Percentiles rank a stretch among this genome's conserved stretches.
These are phyloP conservation scores for Citrus unshiu DNA, from an alignment of 345 rosid species.

Conservation along the genomic window DNA sequence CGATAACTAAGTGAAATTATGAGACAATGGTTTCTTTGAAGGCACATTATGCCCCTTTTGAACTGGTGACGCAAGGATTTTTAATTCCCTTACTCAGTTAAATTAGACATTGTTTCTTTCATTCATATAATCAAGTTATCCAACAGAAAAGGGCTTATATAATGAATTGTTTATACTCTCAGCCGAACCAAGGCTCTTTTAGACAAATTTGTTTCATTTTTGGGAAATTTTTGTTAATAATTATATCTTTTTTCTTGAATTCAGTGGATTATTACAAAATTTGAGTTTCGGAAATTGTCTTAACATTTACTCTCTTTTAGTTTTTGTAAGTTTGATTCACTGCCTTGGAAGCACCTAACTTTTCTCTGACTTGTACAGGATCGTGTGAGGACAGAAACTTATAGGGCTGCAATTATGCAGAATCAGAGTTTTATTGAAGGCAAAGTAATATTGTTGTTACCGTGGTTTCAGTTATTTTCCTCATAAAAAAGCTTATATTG, in stretches of 20 bases:
- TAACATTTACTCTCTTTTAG: background rate
- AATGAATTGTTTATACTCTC: background rate
- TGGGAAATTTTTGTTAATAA: background rate
- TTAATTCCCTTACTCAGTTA: no score
- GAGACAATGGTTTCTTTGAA: no score
- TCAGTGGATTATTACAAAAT: background rate
- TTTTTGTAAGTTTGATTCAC: background rate
- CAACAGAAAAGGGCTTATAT: background rate
- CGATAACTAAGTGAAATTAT: background rate
- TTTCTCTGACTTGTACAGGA: slow-evolving; percentile 48
- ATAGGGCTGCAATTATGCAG: slow-evolving; percentile 79
- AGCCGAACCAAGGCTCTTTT: background rate
- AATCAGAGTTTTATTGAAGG: slow-evolving; percentile 78
- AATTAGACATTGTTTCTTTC: background rate
- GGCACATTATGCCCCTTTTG: background rate
- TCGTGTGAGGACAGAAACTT: slow-evolving; percentile 76
- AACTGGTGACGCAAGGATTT: no score
- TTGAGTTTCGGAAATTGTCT: background rate
- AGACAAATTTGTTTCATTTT: background rate
- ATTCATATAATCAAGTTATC: background rate
- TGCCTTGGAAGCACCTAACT: slow-evolving; percentile 12
- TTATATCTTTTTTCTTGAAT: background rate
- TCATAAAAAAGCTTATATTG: slow-evolving; percentile 1
- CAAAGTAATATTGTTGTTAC: slow-evolving; percentile 57
- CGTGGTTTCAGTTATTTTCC: slow-evolving; percentile 9